Percentiles rank a stretch among this genome's conserved stretches.
Conservation (phyloP, 2,329 filamentous ascomycete genomes). For the Neobulgaria alba region DNA sequence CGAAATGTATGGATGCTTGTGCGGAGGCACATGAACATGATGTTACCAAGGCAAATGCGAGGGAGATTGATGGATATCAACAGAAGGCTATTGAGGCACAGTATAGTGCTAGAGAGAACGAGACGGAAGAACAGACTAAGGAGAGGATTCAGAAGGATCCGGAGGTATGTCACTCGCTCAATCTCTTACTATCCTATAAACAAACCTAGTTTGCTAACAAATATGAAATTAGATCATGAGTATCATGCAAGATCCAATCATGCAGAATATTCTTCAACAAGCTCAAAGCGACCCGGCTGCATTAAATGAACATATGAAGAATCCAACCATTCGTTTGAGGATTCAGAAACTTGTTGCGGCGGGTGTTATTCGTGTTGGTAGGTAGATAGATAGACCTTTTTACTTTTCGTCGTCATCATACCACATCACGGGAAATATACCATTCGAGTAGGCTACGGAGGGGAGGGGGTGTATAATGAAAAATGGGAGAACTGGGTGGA, state of each 20-base stretch:
- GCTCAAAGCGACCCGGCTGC: constrained; percentile 89
- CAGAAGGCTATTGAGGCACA: constrained; percentile 88
- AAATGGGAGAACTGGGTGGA: too few relatives aligned
- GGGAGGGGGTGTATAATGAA: too few relatives aligned
- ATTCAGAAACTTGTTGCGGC: constrained; percentile 57
- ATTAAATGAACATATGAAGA: constrained; percentile 95
- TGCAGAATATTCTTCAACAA: constrained; percentile 96
- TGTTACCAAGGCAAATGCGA: constrained; percentile 64
- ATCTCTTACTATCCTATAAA: too few relatives aligned
- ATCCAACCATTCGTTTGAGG: constrained; percentile 74
- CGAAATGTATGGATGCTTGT: constrained; percentile 84
- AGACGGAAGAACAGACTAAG: constrained; percentile 92
- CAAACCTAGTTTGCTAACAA: constrained; percentile 8
- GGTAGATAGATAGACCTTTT: constrained; percentile 22
- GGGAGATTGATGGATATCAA: constrained; percentile 90
- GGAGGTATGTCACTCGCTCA: constrained; percentile 62
- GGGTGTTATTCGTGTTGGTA: constrained; percentile 76
- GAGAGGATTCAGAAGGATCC: constrained; percentile 85
- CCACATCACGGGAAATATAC: too few relatives aligned
- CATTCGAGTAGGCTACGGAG: too few relatives aligned
- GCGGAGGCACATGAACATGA: constrained; percentile 73
- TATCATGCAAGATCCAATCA: constrained; percentile 91
- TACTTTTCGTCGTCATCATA: too few relatives aligned
- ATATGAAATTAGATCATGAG: constrained; percentile 55
- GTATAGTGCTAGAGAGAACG: constrained; percentile 83